These are phyloP conservation scores for Pseudofabraea citricarpa DNA, from an alignment of 2,329 filamentous ascomycete species.

Conservation along the genomic window DNA sequence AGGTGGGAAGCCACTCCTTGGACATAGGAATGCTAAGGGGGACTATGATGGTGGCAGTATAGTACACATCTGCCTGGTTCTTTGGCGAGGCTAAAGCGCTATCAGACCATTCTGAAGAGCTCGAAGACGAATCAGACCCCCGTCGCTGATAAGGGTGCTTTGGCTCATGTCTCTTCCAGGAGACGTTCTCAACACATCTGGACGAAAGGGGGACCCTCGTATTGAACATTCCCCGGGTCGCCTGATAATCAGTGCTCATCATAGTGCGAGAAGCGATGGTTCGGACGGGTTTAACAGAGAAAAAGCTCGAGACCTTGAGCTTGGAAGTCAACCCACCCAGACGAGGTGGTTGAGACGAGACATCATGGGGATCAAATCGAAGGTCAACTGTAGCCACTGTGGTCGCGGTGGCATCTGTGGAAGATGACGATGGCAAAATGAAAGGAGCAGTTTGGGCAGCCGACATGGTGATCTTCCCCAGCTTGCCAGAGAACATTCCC, in stretches of 20 bases:
- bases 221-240: conserved; percentile 19
- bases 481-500: conserved; percentile 27
- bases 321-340: conserved; percentile 25
- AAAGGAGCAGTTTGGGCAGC: conserved; percentile 24
- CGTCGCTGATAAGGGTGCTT: conserved; percentile 16
- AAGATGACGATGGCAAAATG: conserved; percentile 20
- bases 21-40: conserved; percentile 56
- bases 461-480: conserved; percentile 27
- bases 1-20: conserved; percentile 63
- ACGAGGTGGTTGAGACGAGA: conserved; percentile 20
- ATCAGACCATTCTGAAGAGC: conserved; percentile 20
- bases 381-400: conserved; percentile 26
- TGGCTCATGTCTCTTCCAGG: conserved; percentile 23
- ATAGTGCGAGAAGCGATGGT: conserved; percentile 15
- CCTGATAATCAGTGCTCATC: conserved; percentile 15
- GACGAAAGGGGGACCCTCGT: conserved; percentile 22
- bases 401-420: conserved; percentile 8
- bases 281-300: conserved; percentile 14
- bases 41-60: conserved; percentile 57
- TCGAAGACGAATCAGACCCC: conserved; percentile 21
- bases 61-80: conserved; percentile 28
- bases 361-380: conserved; percentile 25
- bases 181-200: conserved; percentile 24
- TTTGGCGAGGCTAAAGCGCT: conserved; percentile 3
- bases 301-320: conserved; percentile 25